Evolutionary conservation across 768 basidiomycete genomes (phyloP).

Genomic region (Daedaleopsis sinensis): DNA sequence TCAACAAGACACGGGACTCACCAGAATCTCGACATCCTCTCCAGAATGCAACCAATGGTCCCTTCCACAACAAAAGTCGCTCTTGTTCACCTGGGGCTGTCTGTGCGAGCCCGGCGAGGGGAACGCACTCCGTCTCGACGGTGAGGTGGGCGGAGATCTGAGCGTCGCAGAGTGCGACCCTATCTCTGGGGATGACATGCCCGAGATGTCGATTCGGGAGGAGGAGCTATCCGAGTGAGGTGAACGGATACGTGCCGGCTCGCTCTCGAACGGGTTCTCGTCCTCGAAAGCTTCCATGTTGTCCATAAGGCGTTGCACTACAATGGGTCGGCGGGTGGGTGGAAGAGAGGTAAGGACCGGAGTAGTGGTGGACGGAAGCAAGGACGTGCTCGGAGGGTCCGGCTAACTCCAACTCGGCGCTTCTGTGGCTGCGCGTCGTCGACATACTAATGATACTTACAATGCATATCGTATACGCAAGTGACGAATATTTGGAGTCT

Average conservation of each 20-base stretch:
- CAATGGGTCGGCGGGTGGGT: neutral
- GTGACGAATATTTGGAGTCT: too few relatives aligned
- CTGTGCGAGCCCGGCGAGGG: conserved; percentile 61
- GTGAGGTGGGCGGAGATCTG: conserved; percentile 51
- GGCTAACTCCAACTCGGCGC: neutral
- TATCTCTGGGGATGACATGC: conserved; percentile 58
- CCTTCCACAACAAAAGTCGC: conserved; percentile 75
- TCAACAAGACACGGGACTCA: conserved; percentile 37
- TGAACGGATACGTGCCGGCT: conserved; percentile 35
- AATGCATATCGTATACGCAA: too few relatives aligned
- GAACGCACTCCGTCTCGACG: conserved; percentile 47
- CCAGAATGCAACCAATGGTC: conserved; percentile 82
- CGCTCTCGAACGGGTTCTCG: conserved; percentile 45
- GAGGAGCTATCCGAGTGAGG: conserved; percentile 51
- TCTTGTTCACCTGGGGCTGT: conserved; percentile 61
- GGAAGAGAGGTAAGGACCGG: neutral
- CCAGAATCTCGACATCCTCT: conserved; percentile 80
- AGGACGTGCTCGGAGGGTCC: neutral
- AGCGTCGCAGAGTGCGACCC: conserved; percentile 40
- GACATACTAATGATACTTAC: too few relatives aligned
- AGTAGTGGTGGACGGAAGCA: neutral
- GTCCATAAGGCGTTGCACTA: too few relatives aligned
- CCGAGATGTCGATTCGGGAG: conserved; percentile 56
- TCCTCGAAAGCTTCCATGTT: conserved; percentile 44
- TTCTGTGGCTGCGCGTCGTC: neutral